These are phyloP conservation scores for Phoma sp. DNA, from an alignment of 2,329 filamentous ascomycete genomes.

Conservation along the genomic window DNA sequence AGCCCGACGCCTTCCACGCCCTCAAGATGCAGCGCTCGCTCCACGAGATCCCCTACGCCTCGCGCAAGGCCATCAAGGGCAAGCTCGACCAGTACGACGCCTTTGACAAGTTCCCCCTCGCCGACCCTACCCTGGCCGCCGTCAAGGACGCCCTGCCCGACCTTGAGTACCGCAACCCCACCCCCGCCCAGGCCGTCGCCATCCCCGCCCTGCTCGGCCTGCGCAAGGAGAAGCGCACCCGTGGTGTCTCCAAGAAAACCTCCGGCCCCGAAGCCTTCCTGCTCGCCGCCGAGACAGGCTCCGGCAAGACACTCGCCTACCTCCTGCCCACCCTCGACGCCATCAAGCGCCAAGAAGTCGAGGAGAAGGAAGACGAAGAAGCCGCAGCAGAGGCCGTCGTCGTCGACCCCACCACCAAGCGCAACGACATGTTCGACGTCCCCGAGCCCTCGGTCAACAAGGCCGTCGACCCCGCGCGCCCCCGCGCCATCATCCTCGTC, in stretches of 20 bases:
- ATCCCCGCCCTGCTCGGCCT: slow-evolving; percentile 80
- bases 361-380: slow-evolving; percentile 55
- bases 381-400: slow-evolving; percentile 60
- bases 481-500: slow-evolving; percentile 83
- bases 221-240: slow-evolving; percentile 47
- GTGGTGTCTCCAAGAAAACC: slow-evolving; percentile 35
- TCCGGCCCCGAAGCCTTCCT: slow-evolving; percentile 71
- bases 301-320: slow-evolving; percentile 95
- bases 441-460: slow-evolving; percentile 60
- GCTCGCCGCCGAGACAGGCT: slow-evolving; percentile 93
- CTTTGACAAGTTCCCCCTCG: slow-evolving; percentile 81
- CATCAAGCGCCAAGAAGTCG: slow-evolving; percentile 74
- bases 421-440: slow-evolving; percentile 65
- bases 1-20: slow-evolving; percentile 70
- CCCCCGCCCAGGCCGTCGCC: slow-evolving; percentile 86
- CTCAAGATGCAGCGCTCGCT: slow-evolving; percentile 92
- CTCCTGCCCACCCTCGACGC: slow-evolving; percentile 84
- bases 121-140: slow-evolving; percentile 74
- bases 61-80: slow-evolving; percentile 66
- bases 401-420: slow-evolving; percentile 56
- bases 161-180: slow-evolving; percentile 78
- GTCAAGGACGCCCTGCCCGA: slow-evolving; percentile 79
- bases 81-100: slow-evolving; percentile 70
- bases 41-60: slow-evolving; percentile 76
- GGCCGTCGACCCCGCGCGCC: slow-evolving; percentile 77